Conservation (phyloP, 2,329 filamentous ascomycete species). For the Gremmenia infestans region DNA sequence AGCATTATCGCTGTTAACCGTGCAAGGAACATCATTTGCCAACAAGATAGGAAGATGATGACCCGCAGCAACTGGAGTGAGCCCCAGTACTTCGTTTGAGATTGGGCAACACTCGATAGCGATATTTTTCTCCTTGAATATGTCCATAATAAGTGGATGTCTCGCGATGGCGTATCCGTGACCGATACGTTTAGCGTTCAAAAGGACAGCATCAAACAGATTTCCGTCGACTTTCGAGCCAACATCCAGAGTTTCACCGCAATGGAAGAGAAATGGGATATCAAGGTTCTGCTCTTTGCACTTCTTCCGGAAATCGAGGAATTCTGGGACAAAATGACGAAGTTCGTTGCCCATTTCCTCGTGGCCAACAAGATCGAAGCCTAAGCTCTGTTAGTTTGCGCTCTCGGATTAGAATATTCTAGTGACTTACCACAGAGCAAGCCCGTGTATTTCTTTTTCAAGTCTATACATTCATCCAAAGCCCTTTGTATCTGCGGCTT, state of each 20-base stretch:
- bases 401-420: not conserved
- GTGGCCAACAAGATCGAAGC: constrained; percentile 64
- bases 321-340: constrained; percentile 47
- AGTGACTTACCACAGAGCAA: constrained; percentile 56
- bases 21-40: constrained; percentile 69
- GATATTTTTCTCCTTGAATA: constrained; percentile 58
- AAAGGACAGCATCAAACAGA: constrained; percentile 60
- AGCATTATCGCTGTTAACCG: constrained; percentile 70
- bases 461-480: constrained; percentile 55
- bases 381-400: constrained; percentile 33
- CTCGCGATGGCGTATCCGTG: constrained; percentile 67
- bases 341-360: constrained; percentile 62
- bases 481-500: constrained; percentile 43
- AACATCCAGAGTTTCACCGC: constrained; percentile 66
- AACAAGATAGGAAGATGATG: constrained; percentile 65
- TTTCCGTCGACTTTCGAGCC: constrained; percentile 63
- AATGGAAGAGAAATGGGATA: constrained; percentile 72
- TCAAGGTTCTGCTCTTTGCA: constrained; percentile 46
- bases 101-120: constrained; percentile 75
- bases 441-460: constrained; percentile 52
- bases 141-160: constrained; percentile 60
- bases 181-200: constrained; percentile 65
- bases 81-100: constrained; percentile 69
- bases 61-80: constrained; percentile 59
- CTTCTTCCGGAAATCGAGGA: constrained; percentile 50